Evolutionary conservation across 129 eudicot genomes (phyloP).

Genomic region (Gnaphalium uliginosum): DNA sequence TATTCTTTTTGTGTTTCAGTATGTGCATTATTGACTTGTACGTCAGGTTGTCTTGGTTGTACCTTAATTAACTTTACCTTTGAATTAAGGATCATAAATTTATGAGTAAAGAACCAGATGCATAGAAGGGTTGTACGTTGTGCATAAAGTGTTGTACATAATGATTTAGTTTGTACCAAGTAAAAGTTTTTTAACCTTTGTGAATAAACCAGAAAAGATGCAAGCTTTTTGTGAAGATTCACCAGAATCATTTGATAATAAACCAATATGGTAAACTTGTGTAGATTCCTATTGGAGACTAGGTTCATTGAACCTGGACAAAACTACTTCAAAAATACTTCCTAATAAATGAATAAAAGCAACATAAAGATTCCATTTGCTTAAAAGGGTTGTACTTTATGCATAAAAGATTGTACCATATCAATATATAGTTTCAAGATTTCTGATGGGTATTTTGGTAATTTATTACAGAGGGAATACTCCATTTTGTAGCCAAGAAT

Average conservation of each 20-base stretch:
- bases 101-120: conserved; percentile 2
- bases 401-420: conserved; percentile 10
- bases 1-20: background rate
- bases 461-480: conserved; percentile 71
- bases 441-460: conserved; percentile 31
- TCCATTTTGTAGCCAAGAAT: conserved; percentile 93
- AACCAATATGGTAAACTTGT: background rate
- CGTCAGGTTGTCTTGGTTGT: conserved; percentile 8
- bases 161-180: background rate
- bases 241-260: background rate
- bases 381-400: conserved; percentile 6
- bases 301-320: conserved; percentile 30
- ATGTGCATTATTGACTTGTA: conserved; percentile 31
- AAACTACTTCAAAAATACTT: background rate
- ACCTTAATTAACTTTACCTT: background rate
- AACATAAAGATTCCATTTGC: background rate
- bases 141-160: background rate
- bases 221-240: background rate
- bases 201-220: background rate
- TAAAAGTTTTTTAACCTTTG: background rate
- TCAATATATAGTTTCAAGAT: background rate
- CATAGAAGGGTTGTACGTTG: conserved; percentile 14
- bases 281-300: conserved; percentile 30
- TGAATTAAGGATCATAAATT: background rate
- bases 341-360: background rate